Evolutionary conservation across 495 filamentous ascomycete genomes (phyloP).

Genomic region (Extremus antarcticus): DNA sequence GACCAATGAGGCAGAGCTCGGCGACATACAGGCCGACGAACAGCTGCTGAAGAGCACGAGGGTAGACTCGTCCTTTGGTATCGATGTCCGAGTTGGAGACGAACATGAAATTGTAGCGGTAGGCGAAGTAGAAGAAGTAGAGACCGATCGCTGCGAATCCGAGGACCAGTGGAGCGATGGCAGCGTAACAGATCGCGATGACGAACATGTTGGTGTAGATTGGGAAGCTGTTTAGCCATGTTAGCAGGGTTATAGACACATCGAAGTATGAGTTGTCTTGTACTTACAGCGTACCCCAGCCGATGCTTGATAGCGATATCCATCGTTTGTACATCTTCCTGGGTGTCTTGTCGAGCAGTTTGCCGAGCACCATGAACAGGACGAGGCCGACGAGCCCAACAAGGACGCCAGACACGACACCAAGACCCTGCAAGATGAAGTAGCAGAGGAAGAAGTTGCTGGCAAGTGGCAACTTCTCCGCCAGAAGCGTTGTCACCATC

Average conservation of each 20-base stretch:
- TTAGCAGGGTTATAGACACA: neutral
- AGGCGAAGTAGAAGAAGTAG: conserved; percentile 82
- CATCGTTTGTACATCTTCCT: conserved; percentile 63
- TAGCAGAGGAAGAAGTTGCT: conserved; percentile 95
- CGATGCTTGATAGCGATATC: conserved; percentile 49
- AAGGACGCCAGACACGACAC: conserved; percentile 63
- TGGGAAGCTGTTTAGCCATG: conserved; percentile 46
- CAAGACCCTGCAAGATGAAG: conserved; percentile 85
- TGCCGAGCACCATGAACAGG: conserved; percentile 67
- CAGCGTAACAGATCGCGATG: conserved; percentile 81
- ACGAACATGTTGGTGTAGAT: conserved; percentile 74
- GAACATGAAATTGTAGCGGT: conserved; percentile 90
- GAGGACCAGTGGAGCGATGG: conserved; percentile 81
- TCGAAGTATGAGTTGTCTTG: neutral
- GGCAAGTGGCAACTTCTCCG: conserved; percentile 62
- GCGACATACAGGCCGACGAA: conserved; percentile 79
- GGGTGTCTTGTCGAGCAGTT: conserved; percentile 58
- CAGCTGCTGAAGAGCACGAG: conserved; percentile 81
- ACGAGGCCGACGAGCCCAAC: conserved; percentile 70
- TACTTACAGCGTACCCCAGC: conserved; percentile 68
- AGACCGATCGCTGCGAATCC: conserved; percentile 79
- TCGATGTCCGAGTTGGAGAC: conserved; percentile 77
- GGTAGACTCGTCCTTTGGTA: conserved; percentile 81
- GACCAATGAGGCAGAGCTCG: conserved; percentile 77
- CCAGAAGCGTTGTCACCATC: conserved; percentile 52